These are phyloP conservation scores for Penicillium sp. DNA, from an alignment of 2,329 filamentous ascomycete genomes.

Conservation along the genomic window DNA sequence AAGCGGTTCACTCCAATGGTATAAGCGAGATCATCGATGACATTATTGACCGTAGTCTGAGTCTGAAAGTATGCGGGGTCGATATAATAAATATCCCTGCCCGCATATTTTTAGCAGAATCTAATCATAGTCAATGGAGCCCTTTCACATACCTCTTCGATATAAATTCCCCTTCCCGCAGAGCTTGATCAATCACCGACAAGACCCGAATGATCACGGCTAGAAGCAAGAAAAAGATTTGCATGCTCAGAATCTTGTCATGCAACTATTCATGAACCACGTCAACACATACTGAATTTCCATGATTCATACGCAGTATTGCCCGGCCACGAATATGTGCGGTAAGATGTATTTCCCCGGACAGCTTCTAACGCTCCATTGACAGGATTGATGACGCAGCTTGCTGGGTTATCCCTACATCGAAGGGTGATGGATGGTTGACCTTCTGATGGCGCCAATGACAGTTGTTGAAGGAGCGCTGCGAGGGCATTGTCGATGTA, in stretches of 20 bases:
- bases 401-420: slow-evolving; percentile 24
- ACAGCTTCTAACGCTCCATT: slow-evolving; percentile 34
- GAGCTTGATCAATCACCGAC: slow-evolving; percentile 58
- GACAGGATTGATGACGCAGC: slow-evolving; percentile 33
- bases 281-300: slow-evolving; percentile 46
- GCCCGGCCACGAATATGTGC: slow-evolving; percentile 60
- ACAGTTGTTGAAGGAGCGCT: slow-evolving; percentile 29
- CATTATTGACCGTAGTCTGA: slow-evolving; percentile 61
- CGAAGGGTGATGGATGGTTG: slow-evolving; percentile 35
- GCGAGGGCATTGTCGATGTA: slow-evolving; percentile 37
- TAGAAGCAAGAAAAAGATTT: slow-evolving; percentile 27
- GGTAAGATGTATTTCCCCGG: slow-evolving; percentile 18
- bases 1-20: slow-evolving; percentile 61
- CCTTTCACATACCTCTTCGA: slow-evolving; percentile 59
- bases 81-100: slow-evolving; percentile 67
- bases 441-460: slow-evolving; percentile 31
- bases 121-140: neutral
- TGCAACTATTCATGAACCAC: slow-evolving; percentile 12
- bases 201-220: slow-evolving; percentile 61
- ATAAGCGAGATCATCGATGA: slow-evolving; percentile 64
- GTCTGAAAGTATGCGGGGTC: slow-evolving; percentile 63
- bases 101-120: neutral
- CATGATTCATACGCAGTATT: slow-evolving; percentile 60
- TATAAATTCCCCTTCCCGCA: slow-evolving; percentile 53
- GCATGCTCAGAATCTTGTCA: neutral